Evolutionary conservation across 2,329 filamentous ascomycete species (phyloP), one percentile per base, ranked within the genome.

Genomic region (Colletotrichum orchidophilum): DNA sequence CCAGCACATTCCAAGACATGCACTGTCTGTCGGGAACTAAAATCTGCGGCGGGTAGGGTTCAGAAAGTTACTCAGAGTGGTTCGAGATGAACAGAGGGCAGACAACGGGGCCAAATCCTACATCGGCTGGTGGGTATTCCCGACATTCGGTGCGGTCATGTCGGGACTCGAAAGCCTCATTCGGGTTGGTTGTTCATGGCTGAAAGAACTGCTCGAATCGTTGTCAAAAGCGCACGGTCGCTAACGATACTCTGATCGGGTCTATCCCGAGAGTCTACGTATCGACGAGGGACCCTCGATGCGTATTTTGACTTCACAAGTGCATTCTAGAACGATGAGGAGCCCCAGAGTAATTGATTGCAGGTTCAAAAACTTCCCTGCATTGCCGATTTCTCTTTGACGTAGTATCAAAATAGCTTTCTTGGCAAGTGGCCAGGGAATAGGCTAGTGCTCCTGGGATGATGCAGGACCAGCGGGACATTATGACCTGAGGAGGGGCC

Each of bases 371-470:
- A 33, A 15, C 18, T 33, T 27, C 59, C 50, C 12, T 57, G 50
- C 59, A 27, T 24, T 63, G 61, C 42, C 42, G 66, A 59, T 6
- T 39, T 63, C 8, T 46, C 52, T 3, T 29, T 27, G 31, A 33
- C 39, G 29, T 63, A 60, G 26, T 53, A 24, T 29, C 24, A 11
- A 46, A 52, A 39, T 13, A 58, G 46, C 31, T 52, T 60, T n/a
- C 66, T 69, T 69, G 60, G 66, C 60, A 53, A 64, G 50, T 52
- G 60, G 66, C 66, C 64, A 59, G 66, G 66, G 53, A 59, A 69
- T 69, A 52, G 27, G 29, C 35, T 49, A 50, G 59, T 29, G 15
- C 60, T 53, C 61, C 61, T 69, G 60, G 33, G 60, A 53, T 57
- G 60, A 65, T 69, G 60, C 66, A 64, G 60, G 52, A 63, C 57